A percentile compares a stretch with the other conserved stretches of the same genome.
Evolutionary conservation across 2,329 filamentous ascomycete species (phyloP).

Genomic region (Trichoderma arundinaceum): DNA sequence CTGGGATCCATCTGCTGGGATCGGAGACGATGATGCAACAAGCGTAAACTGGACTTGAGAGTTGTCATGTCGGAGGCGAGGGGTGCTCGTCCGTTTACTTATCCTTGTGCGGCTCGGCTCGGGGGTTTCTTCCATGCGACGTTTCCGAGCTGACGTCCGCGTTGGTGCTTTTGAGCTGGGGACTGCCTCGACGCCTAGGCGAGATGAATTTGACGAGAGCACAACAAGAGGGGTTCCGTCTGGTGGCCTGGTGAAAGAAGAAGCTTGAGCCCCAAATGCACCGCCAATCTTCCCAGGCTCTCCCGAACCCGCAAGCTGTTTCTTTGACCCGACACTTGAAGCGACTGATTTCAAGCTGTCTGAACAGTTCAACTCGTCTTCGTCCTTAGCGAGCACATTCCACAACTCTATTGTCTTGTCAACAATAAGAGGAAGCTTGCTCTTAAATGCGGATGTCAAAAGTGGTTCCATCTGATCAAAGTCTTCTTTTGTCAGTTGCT

Average conservation of each 20-base stretch:
- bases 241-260: slow-evolving; percentile 55
- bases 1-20: slow-evolving; percentile 67
- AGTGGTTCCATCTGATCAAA: slow-evolving; percentile 61
- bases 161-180: slow-evolving; percentile 35
- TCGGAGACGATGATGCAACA: slow-evolving; percentile 64
- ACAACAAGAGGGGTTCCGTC: slow-evolving; percentile 50
- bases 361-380: slow-evolving; percentile 67
- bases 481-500: slow-evolving; percentile 50
- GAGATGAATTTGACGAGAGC: slow-evolving; percentile 42
- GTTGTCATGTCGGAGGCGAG: slow-evolving; percentile 74
- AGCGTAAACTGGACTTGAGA: slow-evolving; percentile 80
- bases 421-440: slow-evolving; percentile 61
- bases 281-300: slow-evolving; percentile 49
- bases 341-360: slow-evolving; percentile 66
- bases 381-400: slow-evolving; percentile 71
- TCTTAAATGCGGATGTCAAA: slow-evolving; percentile 62
- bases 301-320: slow-evolving; percentile 52
- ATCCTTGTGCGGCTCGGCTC: slow-evolving; percentile 37
- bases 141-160: slow-evolving; percentile 39
- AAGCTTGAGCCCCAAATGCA: slow-evolving; percentile 48
- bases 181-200: slow-evolving; percentile 34
- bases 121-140: slow-evolving; percentile 40
- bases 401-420: slow-evolving; percentile 62
- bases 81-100: slow-evolving; percentile 46
- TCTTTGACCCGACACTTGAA: slow-evolving; percentile 61